Evolutionary conservation across 2,329 filamentous ascomycete species (phyloP).

Genomic region (Colletotrichum incanum): DNA sequence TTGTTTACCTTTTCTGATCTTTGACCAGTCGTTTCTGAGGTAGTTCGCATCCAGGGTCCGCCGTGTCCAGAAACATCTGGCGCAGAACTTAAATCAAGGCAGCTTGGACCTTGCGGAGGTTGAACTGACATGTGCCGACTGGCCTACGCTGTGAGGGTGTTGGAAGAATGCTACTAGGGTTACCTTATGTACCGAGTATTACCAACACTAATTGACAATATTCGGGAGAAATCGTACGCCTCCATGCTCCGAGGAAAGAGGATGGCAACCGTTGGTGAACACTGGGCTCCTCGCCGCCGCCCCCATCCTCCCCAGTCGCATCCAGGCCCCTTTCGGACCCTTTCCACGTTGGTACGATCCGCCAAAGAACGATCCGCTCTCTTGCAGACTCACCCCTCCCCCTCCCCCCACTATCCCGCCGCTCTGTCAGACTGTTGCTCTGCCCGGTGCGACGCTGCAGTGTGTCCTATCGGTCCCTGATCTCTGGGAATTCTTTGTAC

Average conservation of each 20-base stretch:
- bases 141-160: neutral
- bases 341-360: slow-evolving; percentile 5
- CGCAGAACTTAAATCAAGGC: slow-evolving; percentile 6
- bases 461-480: slow-evolving; percentile 37
- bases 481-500: slow-evolving; percentile 27
- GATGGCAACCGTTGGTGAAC: neutral
- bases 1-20: neutral
- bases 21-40: neutral
- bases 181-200: neutral
- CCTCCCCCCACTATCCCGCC: slow-evolving; percentile 19
- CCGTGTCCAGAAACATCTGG: neutral
- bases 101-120: slow-evolving; percentile 1
- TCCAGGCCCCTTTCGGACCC: slow-evolving; percentile 13
- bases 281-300: neutral
- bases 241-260: neutral
- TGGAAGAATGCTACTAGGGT: neutral
- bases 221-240: neutral
- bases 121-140: neutral
- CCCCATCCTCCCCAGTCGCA: slow-evolving; percentile 20
- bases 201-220: neutral
- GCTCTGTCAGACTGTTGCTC: neutral
- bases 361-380: slow-evolving; percentile 24
- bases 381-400: slow-evolving; percentile 32
- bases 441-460: slow-evolving; percentile 34
- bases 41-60: neutral